Evolutionary conservation across 768 basidiomycete species (phyloP).

Genomic region (Tephrocybe sp.): DNA sequence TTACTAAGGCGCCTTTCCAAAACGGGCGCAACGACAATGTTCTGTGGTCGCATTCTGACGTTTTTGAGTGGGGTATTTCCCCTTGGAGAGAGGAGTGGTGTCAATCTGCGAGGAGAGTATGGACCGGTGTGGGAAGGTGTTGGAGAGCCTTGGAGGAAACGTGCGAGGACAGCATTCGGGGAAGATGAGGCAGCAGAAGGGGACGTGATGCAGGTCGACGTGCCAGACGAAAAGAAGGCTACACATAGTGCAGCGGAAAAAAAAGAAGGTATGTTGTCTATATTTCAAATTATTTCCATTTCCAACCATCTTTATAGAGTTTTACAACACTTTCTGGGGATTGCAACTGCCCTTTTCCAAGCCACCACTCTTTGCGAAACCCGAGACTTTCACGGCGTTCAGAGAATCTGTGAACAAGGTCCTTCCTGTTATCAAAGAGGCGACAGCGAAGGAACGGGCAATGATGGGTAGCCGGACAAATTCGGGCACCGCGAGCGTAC

Average conservation of each 20-base stretch:
- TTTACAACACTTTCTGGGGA: slow-evolving; percentile 90
- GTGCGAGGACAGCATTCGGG: slow-evolving; percentile 27
- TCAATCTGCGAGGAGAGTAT: slow-evolving; percentile 88
- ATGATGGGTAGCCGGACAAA: slow-evolving; percentile 77
- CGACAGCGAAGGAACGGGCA: slow-evolving; percentile 84
- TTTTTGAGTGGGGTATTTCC: slow-evolving; percentile 87
- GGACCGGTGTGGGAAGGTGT: slow-evolving; percentile 78
- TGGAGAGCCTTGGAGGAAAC: slow-evolving; percentile 33
- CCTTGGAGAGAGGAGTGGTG: slow-evolving; percentile 85
- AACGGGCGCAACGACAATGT: slow-evolving; percentile 79
- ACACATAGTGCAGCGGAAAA: slow-evolving; percentile 36
- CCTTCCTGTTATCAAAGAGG: slow-evolving; percentile 79
- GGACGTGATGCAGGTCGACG: slow-evolving; percentile 67
- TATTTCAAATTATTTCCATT: not conserved
- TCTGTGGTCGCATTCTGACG: slow-evolving; percentile 87
- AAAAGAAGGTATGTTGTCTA: slow-evolving; percentile 55
- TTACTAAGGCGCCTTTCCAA: slow-evolving; percentile 85
- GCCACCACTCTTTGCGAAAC: slow-evolving; percentile 65
- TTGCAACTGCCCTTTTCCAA: slow-evolving; percentile 84
- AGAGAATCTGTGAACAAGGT: slow-evolving; percentile 70
- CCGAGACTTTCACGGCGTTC: slow-evolving; percentile 61
- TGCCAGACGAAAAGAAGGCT: slow-evolving; percentile 35
- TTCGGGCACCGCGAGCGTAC: slow-evolving; percentile 29
- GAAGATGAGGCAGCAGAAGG: slow-evolving; percentile 25
- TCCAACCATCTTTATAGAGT: slow-evolving; percentile 42